These are phyloP conservation scores for Fusarium falciforme DNA, from an alignment of 2,329 filamentous ascomycete species.

Conservation along the genomic window DNA sequence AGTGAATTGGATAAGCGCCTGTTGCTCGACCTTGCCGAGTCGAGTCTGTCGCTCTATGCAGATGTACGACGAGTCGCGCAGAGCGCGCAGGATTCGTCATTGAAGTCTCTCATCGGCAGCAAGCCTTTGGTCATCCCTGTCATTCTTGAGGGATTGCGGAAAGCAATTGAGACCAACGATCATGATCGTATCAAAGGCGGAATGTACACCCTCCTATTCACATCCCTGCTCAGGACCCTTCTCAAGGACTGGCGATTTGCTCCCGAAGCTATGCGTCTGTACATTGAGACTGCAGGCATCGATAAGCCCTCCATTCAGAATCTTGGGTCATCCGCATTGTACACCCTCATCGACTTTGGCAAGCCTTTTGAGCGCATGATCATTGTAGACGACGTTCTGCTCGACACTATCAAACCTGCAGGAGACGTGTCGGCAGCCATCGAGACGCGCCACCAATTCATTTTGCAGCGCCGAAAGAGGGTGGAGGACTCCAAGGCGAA, in stretches of 20 bases:
- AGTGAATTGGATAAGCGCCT: slow-evolving; percentile 90
- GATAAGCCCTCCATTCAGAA: slow-evolving; percentile 96
- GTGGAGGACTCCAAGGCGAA: slow-evolving; percentile 88
- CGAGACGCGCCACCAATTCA: slow-evolving; percentile 71
- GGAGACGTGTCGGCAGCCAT: slow-evolving; percentile 73
- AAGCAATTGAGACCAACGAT: slow-evolving; percentile 82
- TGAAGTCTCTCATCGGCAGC: slow-evolving; percentile 90
- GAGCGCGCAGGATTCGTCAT: slow-evolving; percentile 88
- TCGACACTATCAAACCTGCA: slow-evolving; percentile 77
- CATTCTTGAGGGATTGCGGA: slow-evolving; percentile 82
- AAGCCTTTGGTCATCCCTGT: slow-evolving; percentile 89
- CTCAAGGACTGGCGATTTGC: slow-evolving; percentile 95
- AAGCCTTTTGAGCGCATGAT: slow-evolving; percentile 89
- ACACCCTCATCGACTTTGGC: slow-evolving; percentile 91
- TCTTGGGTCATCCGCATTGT: slow-evolving; percentile 82
- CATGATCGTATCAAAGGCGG: slow-evolving; percentile 94
- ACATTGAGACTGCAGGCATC: slow-evolving; percentile 88
- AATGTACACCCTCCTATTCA: slow-evolving; percentile 90
- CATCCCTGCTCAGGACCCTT: slow-evolving; percentile 87
- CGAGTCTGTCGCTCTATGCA: slow-evolving; percentile 90
- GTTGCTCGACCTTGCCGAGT: slow-evolving; percentile 88
- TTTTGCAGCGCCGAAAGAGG: slow-evolving; percentile 77
- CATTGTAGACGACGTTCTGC: slow-evolving; percentile 76
- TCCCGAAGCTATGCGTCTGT: slow-evolving; percentile 87
- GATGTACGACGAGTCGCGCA: slow-evolving; percentile 96